These are phyloP conservation scores for Eudorina sp. DNA, from an alignment of 139 green algal species.

Conservation along the genomic window DNA sequence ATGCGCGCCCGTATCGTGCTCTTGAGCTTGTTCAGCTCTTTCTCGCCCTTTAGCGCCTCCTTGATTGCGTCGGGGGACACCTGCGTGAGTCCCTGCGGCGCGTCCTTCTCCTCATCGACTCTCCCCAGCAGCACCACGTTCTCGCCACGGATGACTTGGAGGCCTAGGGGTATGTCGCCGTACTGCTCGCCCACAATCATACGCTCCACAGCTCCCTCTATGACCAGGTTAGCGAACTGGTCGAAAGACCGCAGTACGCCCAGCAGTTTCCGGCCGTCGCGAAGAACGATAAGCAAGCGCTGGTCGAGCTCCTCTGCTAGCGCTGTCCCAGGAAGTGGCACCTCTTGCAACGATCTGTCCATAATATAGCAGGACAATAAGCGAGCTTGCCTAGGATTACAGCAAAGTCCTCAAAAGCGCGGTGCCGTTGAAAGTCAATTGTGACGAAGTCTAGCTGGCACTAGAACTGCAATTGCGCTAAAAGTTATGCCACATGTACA, in stretches of 20 bases:
- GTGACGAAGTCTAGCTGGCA: too few species aligned
- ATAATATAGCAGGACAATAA: too few species aligned
- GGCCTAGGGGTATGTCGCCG: slow-evolving; percentile 82
- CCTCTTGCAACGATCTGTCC: slow-evolving; percentile 42
- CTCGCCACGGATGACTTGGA: slow-evolving; percentile 80
- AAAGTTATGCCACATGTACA: too few species aligned
- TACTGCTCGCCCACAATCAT: slow-evolving; percentile 86
- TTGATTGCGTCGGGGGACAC: slow-evolving; percentile 77
- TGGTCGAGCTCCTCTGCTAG: slow-evolving; percentile 82
- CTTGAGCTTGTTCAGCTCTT: slow-evolving; percentile 80
- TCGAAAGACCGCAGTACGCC: slow-evolving; percentile 78
- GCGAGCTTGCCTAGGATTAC: too few species aligned
- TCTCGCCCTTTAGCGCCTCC: slow-evolving; percentile 77
- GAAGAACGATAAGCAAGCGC: slow-evolving; percentile 74
- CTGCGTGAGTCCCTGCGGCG: slow-evolving; percentile 68
- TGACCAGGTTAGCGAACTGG: slow-evolving; percentile 88
- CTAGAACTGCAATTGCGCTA: too few species aligned
- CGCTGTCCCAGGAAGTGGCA: slow-evolving; percentile 72
- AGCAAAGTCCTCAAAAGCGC: too few species aligned
- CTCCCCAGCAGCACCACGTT: slow-evolving; percentile 92
- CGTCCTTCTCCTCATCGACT: slow-evolving; percentile 74
- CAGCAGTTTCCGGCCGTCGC: slow-evolving; percentile 78
- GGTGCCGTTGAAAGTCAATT: too few species aligned
- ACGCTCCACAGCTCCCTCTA: slow-evolving; percentile 80
- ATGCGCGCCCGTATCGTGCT: slow-evolving; percentile 82